Conservation (phyloP, 148 eudicot species). For the Chenopodium album region DNA sequence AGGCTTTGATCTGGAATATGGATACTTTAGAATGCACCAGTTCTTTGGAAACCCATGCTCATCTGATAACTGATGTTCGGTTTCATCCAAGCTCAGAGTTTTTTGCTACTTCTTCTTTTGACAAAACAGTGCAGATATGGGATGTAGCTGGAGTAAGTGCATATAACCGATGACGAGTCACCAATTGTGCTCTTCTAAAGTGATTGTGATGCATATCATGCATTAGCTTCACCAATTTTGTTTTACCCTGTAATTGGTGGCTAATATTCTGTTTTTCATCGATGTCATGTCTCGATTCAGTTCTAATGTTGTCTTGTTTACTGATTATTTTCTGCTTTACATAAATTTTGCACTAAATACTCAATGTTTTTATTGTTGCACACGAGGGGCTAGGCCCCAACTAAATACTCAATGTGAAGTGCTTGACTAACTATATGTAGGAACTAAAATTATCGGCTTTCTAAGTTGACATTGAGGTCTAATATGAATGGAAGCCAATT, state of each 20-base stretch:
- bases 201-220: background rate
- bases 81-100: constrained; percentile 42
- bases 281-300: background rate
- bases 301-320: background rate
- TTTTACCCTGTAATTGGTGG: background rate
- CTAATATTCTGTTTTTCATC: background rate
- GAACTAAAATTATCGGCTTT: background rate
- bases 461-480: background rate
- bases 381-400: background rate
- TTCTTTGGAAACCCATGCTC: constrained; percentile 28
- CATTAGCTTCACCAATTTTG: background rate
- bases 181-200: background rate
- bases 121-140: constrained; percentile 50
- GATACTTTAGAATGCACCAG: constrained; percentile 7
- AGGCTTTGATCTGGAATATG: constrained; percentile 40
- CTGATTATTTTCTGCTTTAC: background rate
- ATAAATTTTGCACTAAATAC: background rate
- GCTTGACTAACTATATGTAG: background rate
- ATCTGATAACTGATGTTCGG: constrained; percentile 46
- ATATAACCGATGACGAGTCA: background rate
- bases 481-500: background rate
- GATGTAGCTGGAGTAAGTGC: constrained; percentile 38
- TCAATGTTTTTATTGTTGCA: background rate
- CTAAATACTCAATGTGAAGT: background rate
- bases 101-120: constrained; percentile 59